Conservation (phyloP, 495 filamentous ascomycete genomes). For the Xylaria longipes region DNA sequence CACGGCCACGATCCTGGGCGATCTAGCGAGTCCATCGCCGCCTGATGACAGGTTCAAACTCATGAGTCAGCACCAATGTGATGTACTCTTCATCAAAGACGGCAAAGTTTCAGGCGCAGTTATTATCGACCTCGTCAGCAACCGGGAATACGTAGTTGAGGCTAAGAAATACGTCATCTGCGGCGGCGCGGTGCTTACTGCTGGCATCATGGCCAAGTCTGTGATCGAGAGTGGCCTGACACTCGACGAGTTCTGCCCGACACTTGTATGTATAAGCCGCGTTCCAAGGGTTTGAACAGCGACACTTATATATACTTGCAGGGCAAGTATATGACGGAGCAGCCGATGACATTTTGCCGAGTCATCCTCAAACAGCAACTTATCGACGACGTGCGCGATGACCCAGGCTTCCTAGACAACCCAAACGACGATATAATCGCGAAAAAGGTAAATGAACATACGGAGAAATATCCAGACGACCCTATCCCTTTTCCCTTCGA, state of each 20-base stretch:
- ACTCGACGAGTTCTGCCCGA: background rate
- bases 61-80: background rate
- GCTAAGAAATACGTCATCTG: background rate
- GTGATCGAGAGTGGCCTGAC: background rate
- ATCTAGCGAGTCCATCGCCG: background rate
- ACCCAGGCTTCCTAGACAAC: background rate
- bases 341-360: background rate
- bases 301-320: background rate
- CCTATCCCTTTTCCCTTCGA: background rate
- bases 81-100: background rate
- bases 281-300: background rate
- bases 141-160: background rate
- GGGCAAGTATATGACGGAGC: conserved; percentile 1
- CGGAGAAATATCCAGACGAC: background rate
- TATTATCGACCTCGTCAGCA: background rate
- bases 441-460: background rate
- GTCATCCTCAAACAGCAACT: background rate
- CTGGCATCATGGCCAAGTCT: background rate
- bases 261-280: background rate
- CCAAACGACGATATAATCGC: background rate
- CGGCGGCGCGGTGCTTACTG: background rate
- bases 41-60: background rate
- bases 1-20: background rate
- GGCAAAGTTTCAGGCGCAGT: background rate
- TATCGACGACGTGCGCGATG: background rate